Percentiles rank a stretch among this genome's conserved stretches.
These are phyloP conservation scores for Periconia digitata DNA, from an alignment of 2,329 filamentous ascomycete genomes.

Conservation along the genomic window DNA sequence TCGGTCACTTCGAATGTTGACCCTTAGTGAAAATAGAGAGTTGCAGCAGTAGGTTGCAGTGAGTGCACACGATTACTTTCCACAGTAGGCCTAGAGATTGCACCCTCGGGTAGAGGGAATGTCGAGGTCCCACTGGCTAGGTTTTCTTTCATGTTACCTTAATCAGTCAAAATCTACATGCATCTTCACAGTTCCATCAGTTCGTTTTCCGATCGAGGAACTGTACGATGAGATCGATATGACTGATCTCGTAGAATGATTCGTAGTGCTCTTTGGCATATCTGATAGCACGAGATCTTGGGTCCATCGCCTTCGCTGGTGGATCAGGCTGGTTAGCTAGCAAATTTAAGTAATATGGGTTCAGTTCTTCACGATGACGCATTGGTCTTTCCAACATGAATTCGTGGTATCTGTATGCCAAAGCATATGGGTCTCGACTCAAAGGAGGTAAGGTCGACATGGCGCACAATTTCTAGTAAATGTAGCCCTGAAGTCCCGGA, in stretches of 20 bases:
- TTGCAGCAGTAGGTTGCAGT: neutral
- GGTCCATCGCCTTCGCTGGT: constrained; percentile 13
- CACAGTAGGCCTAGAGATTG: too few species aligned
- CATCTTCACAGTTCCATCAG: neutral
- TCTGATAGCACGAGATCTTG: constrained; percentile 21
- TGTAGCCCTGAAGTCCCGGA: too few species aligned
- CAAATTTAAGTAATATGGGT: constrained; percentile 22
- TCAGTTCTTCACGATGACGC: constrained; percentile 11
- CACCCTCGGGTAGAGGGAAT: too few species aligned
- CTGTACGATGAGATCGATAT: constrained; percentile 19
- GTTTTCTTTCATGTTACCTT: neutral
- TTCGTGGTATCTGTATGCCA: constrained; percentile 24
- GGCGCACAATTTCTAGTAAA: too few species aligned
- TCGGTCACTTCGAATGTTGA: neutral
- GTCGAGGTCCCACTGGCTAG: too few species aligned
- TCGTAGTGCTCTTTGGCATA: constrained; percentile 26
- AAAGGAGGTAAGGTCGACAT: neutral
- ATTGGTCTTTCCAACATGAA: constrained; percentile 17
- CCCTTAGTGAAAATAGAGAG: neutral
- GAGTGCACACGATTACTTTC: too few species aligned
- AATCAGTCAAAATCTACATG: neutral
- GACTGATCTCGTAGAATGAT: constrained; percentile 21
- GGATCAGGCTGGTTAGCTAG: constrained; percentile 25
- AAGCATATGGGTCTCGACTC: constrained; percentile 17
- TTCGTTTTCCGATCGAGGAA: constrained; percentile 11